Percentiles rank a stretch among this genome's conserved stretches.
phyloP scores from a whole-genome alignment of 2,329 filamentous ascomycete species.

The Alternaria alternata region DNA sequence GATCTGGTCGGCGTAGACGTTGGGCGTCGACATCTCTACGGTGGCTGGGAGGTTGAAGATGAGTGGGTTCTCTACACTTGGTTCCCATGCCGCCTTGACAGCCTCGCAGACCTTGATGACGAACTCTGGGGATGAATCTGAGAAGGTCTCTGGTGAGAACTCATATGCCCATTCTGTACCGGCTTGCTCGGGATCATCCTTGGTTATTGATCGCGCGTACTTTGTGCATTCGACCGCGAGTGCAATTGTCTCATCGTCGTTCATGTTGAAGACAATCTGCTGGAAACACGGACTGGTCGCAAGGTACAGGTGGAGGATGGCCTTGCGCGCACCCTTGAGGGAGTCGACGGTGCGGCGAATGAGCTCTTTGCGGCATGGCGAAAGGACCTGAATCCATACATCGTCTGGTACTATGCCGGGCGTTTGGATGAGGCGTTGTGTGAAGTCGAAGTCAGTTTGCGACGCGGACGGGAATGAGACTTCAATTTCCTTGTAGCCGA shows the following conservation, averaged over 20 bases:
- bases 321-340: slow-evolving; percentile 88
- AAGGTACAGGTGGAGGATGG: slow-evolving; percentile 93
- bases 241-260: slow-evolving; percentile 80
- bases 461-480: slow-evolving; percentile 95
- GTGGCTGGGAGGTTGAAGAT: slow-evolving; percentile 98
- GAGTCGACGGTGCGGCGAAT: slow-evolving; percentile 90
- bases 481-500: slow-evolving; percentile 98
- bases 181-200: slow-evolving; percentile 68
- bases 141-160: slow-evolving; percentile 89
- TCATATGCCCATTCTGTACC: slow-evolving; percentile 79
- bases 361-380: slow-evolving; percentile 89
- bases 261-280: slow-evolving; percentile 86
- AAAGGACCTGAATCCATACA: slow-evolving; percentile 90
- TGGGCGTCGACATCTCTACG: slow-evolving; percentile 93
- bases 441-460: slow-evolving; percentile 96
- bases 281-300: slow-evolving; percentile 97
- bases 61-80: slow-evolving; percentile 78
- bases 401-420: slow-evolving; percentile 85
- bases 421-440: slow-evolving; percentile 83
- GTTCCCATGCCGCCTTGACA: slow-evolving; percentile 93
- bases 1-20: slow-evolving; percentile 94
- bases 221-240: slow-evolving; percentile 86
- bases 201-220: slow-evolving; percentile 88
- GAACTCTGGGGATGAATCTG: slow-evolving; percentile 86
- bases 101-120: slow-evolving; percentile 86